Base-by-base conservation (phyloP, 371 early-diverging fungal species). In the Mucor piriformis region DNA sequence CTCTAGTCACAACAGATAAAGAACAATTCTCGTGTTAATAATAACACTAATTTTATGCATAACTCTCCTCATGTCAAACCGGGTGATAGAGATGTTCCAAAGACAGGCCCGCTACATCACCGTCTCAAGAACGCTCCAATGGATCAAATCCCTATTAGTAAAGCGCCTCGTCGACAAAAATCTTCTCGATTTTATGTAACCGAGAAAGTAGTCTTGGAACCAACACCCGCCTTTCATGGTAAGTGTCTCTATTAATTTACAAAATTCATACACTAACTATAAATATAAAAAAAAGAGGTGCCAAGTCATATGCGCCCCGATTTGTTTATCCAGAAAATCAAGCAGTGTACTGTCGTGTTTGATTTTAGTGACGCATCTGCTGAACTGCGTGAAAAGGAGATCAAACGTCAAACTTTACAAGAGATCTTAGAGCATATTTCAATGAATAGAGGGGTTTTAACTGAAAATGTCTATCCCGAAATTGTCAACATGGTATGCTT, bases 381-480 rank as follows among this genome's bases (percentile, higher is more conserved):
- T 34, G 94, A 95, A 70, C 72, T 94, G 18, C 86, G 87, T 62
- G 94, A 92, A 66, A 97, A 97, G 61, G 96, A 97, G 66, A 93
- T 95, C 58, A 97, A 97, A 67, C 85, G 93, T 51, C 88, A 89
- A 60, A 87, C 94, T 20, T 74, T 97, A 57, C 84, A 87, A 27
- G 96, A 97, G 61, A 82, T 97, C 13, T 83, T 95, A 38, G 95
- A 95, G 44, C 94, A 95, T 65, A 89, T 97, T 46, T 85, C 88
- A 32, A 90, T 81, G 70, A 91, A 87, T 64, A 75, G 93, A 37
- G 91, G 91, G 20, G 92, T 91, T 23, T 87, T 95, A 37, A 89
- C 90, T 1, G 95, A 93, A 50, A 81, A 85, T 18, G 83, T 95
- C 35, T 96, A 97, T 69, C 92, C 94, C 3, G 93, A 88, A 55